Evolutionary conservation across 2,329 filamentous ascomycete genomes (phyloP), one percentile per base, ranked within the genome.

Genomic region (Stromatinia cepivora): DNA sequence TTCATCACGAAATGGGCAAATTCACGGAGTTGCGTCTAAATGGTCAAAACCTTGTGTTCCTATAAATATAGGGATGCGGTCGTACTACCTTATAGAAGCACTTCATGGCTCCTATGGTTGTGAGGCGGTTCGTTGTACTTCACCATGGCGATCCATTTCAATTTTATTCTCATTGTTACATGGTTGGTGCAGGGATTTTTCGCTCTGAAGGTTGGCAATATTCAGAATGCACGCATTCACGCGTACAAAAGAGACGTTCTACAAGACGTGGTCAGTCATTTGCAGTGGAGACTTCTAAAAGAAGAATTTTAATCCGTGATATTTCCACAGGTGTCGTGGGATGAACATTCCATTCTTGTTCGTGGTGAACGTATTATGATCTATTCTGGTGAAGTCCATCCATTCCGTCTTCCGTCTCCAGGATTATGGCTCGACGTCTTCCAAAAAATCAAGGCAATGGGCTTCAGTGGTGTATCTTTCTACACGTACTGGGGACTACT

Each of bases 401-500:
- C 87, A 0, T 90, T 84, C 57, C 73, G 86, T 73, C 79, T 90
- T 1, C 87, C 88, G 1, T 87, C 90, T 2, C 84, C 87, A 4
- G 81, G 82, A 59, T 81, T 91, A 5, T 89, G 89, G 82, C 82
- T 91, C 13, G 92, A 94, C 72, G 77, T 94, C 2, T 90, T 96
- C 74, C 89, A 95, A 75, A 96, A 96, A 80, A 87, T 94, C 78
- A 93, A 91, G 79, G 90, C 91, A 0, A 80, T 93, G 2, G 92
- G 92, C 0, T 94, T 93, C 80, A 94, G 91, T 74, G 86, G 87
- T 61, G 90, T 94, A 1, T 93, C 90, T 0, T 92, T 94, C 78
- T 94, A 94, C 75, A 84, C 89, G 7, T 86, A 93, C 74, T 96
- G 92, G 92, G 90, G 89, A 4, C 81, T 94, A 3, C 79, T 93